These are phyloP conservation scores for Hymenoscyphus scutula DNA, from an alignment of 2,329 filamentous ascomycete genomes.

Conservation along the genomic window DNA sequence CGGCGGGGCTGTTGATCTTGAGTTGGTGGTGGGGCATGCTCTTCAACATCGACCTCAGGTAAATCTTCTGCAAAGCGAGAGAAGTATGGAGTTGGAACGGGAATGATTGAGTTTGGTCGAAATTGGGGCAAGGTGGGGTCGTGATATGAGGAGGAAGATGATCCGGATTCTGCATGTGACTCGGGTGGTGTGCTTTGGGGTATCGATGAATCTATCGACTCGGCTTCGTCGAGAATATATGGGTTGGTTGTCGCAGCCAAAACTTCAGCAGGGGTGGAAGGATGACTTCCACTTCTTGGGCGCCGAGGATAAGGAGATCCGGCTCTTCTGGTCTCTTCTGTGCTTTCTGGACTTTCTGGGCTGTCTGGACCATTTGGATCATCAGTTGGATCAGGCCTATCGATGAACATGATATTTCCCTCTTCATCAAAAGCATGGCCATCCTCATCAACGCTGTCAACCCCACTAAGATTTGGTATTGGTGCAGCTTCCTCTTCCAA, in stretches of 20 bases:
- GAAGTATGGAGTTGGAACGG: slow-evolving; percentile 12
- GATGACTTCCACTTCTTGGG: slow-evolving; percentile 1
- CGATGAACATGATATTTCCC: not conserved
- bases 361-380: not conserved
- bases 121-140: slow-evolving; percentile 70
- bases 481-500: not conserved
- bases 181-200: slow-evolving; percentile 17
- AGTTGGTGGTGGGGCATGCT: not conserved
- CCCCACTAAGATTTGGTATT: not conserved
- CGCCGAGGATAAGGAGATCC: slow-evolving; percentile 2
- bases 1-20: not conserved
- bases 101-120: slow-evolving; percentile 44
- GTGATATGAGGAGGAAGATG: slow-evolving; percentile 17
- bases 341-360: not conserved
- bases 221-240: not conserved
- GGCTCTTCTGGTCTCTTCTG: not conserved
- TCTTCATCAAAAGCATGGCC: not conserved
- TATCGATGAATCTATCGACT: not conserved
- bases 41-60: slow-evolving; percentile 7
- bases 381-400: not conserved
- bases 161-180: slow-evolving; percentile 8
- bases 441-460: not conserved
- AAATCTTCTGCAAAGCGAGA: slow-evolving; percentile 17
- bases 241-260: slow-evolving; percentile 5
- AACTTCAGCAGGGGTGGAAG: not conserved